Conservation (phyloP, 306 rosid species). For the Lithocarpus polystachyus region DNA sequence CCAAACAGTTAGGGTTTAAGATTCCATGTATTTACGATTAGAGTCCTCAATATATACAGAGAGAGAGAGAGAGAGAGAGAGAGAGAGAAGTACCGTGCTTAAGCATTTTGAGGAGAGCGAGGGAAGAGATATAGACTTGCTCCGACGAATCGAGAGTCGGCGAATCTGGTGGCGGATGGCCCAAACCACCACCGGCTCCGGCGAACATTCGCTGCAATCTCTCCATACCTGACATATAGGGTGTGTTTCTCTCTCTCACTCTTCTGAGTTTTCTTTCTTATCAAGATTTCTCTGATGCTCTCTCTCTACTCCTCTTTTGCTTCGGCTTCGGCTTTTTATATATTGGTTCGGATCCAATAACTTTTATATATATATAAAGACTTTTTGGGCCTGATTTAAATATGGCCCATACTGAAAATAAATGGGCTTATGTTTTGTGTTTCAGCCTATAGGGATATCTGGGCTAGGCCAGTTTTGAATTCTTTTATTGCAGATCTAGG, state of each 20-base stretch:
- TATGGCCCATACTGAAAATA: not conserved
- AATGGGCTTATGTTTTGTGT: not conserved
- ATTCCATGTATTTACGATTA: not conserved
- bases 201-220: conserved; percentile 93
- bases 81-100: conserved; percentile 60
- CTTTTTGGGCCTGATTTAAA: too few species aligned
- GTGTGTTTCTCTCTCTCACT: not conserved
- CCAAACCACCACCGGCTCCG: conserved; percentile 87
- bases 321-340: too few species aligned
- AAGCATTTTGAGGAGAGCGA: conserved; percentile 94
- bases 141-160: conserved; percentile 90
- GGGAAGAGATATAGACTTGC: conserved; percentile 91
- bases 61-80: not conserved
- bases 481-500: too few species aligned
- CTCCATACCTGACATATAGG: conserved; percentile 64
- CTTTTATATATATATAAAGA: too few species aligned
- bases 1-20: not conserved
- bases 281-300: not conserved
- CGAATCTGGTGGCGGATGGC: conserved; percentile 90
- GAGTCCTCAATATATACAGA: not conserved
- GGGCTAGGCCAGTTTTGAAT: too few species aligned
- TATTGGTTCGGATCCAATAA: too few species aligned
- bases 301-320: too few species aligned
- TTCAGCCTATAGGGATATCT: too few species aligned
- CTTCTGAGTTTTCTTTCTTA: conserved; percentile 18